Percentiles rank a stretch among this genome's conserved stretches.
These are phyloP conservation scores for Sanghuangporus weigelae DNA, from an alignment of 1,284 basidiomycete genomes.

Conservation along the genomic window DNA sequence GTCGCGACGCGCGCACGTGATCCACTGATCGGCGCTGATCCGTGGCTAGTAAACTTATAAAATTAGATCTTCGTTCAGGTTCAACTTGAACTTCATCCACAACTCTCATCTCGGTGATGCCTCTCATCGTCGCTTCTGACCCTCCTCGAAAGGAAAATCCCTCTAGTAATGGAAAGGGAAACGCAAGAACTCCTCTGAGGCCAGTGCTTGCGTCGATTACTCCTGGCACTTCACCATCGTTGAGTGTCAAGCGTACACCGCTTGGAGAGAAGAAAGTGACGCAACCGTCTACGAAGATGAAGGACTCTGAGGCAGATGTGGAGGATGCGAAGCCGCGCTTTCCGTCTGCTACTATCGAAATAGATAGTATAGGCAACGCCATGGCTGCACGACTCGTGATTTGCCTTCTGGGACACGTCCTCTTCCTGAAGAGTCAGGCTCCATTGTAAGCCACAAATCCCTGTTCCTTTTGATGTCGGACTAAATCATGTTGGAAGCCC, in stretches of 20 bases:
- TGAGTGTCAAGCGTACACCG: neutral
- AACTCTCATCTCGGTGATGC: neutral
- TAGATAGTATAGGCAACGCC: conserved; percentile 44
- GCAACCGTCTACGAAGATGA: neutral
- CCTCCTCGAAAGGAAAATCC: neutral
- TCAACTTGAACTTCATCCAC: neutral
- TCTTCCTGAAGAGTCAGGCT: conserved; percentile 71
- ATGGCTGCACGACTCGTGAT: conserved; percentile 58
- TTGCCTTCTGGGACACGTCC: conserved; percentile 56
- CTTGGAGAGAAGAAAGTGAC: neutral
- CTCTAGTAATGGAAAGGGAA: neutral
- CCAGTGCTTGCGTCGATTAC: neutral
- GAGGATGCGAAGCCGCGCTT: conserved; percentile 18
- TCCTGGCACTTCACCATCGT: neutral
- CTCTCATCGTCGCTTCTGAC: neutral
- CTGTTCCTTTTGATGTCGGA: neutral
- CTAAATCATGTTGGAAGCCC: conserved; percentile 38
- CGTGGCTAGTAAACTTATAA: neutral
- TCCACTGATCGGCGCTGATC: neutral
- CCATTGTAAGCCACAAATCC: conserved; percentile 53
- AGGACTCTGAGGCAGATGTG: neutral
- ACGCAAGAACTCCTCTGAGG: neutral
- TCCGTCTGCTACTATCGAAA: conserved; percentile 44
- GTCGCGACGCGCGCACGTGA: neutral
- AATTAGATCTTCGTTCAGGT: neutral